Evolutionary conservation across 495 filamentous ascomycete species (phyloP), one percentile per base, ranked within the genome.

Genomic region (Podospora pseudocomata): DNA sequence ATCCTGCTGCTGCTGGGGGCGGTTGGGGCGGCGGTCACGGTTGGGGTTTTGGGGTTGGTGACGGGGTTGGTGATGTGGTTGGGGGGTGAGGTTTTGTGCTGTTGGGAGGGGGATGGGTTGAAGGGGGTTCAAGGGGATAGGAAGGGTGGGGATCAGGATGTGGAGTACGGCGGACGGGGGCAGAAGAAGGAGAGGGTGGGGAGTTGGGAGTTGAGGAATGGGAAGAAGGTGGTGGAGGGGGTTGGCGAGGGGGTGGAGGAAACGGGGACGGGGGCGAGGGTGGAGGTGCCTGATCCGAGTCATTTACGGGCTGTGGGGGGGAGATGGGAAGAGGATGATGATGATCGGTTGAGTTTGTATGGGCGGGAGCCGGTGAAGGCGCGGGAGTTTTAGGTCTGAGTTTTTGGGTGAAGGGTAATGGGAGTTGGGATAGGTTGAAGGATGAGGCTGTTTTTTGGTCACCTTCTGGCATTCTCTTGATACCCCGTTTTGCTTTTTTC

Each of bases 51-150:
- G 4, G 68, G 65, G 0, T 54, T 80, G 11, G 71, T 64, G 0
- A 49, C 67, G 18, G 30, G 74, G 27, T 68, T 69, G 4, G 73
- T 70, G n/a, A 73, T 76, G 49, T 44, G 76, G 7, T 58, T 78
- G 16, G 77, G 76, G 73, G 2, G 2, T 79, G 16, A 69, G 77
- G 6, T 73, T 80, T 44, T 68, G 71, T 16, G 67, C 72, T 3
- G 64, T 34, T 20, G 72, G 65, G 44, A 73, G 68, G 28, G 15
- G 9, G 69, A 39, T 15, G n/a, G 30, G 63, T 3, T 77, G 66
- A 60, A 73, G 5, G 75, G 78, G 78, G 39, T 78, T 80, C 69
- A 80, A 77, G 23, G 76, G 0, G 79, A 79, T 68, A 80, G 78
- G 68, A 79, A 75, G 72, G 73, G 69, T 13, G 73, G 72, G 58